Evolutionary conservation across 73 alveolate species (phyloP), one percentile per base, ranked within the genome.

Genomic region (Vitrella brassicaformis): DNA sequence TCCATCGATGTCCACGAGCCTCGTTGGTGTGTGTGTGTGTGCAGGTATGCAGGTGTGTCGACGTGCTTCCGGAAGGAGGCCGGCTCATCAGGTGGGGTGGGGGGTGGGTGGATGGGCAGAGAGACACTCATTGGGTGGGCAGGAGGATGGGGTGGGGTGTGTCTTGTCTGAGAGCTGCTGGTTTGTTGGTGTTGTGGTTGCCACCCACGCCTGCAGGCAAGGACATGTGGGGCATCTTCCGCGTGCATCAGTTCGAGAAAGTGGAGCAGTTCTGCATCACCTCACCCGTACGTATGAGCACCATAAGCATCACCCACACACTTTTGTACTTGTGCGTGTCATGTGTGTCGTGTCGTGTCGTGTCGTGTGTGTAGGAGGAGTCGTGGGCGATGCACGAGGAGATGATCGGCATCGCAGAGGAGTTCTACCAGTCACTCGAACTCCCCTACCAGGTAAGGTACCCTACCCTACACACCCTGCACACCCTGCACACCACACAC

Each of bases 201-300:
- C n/a, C n/a, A n/a, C n/a, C n/a, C n/a, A 39, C 14, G 56, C 22
- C 56, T 39, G 56, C 32, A 66, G 99, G 99, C 25, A 96, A 90
- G 71, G 99, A 96, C 76, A 94, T 90, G n/a, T 94, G 99, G 98
- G 99, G 99, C 69, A 94, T 96, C 77, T 96, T 92, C 92, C 91
- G 99, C 81, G 98, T 96, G 81, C 99, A 96, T 80, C 93, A 96
- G 88, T 96, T 96, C 86, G 99, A 96, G 82, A 96, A 96, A 87
- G 94, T 96, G 45, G 99, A 96, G 87, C 94, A 96, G 87, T 96
- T 96, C 86, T 88, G 81, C 56, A 80, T 93, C 67, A 82, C 97
- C 29, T 88, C 94, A 28, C 99, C 99, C 0, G 65, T 45, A 19
- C 19, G 65, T 45, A 9, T 9, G 65, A 19, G 65, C 25, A 45